Evolutionary conservation across 192 early-diverging fungal species (phyloP).

Genomic region (Coemansia sp.): DNA sequence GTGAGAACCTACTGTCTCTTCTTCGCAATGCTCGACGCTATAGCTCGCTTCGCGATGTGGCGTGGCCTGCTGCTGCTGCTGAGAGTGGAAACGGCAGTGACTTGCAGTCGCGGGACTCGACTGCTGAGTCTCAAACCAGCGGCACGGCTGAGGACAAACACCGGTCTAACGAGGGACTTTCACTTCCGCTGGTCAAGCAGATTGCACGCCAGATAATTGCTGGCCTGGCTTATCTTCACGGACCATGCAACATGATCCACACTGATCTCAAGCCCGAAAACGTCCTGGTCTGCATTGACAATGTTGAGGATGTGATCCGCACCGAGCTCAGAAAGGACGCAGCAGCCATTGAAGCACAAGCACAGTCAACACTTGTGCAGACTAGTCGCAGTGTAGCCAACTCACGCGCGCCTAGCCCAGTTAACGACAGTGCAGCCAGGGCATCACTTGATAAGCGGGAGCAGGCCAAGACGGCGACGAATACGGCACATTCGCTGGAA

Average conservation of each 20-base stretch:
- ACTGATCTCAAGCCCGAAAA: conserved; percentile 99
- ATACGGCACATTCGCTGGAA: conserved; percentile 51
- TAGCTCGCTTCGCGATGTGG: conserved; percentile 33
- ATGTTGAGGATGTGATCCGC: conserved; percentile 77
- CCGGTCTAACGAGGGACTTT: conserved; percentile 65
- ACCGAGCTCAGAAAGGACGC: conserved; percentile 40
- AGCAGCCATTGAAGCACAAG: neutral
- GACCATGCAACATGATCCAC: conserved; percentile 93
- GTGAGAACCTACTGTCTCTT: no score
- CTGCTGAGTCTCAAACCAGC: neutral
- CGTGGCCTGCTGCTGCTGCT: conserved; percentile 19
- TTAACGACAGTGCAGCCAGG: neutral
- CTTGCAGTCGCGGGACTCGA: neutral
- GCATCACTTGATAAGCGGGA: neutral
- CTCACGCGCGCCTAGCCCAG: conserved; percentile 49
- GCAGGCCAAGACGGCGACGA: neutral
- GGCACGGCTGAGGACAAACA: conserved; percentile 16
- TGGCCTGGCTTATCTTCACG: conserved; percentile 92
- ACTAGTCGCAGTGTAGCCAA: conserved; percentile 52
- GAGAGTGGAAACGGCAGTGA: conserved; percentile 22
- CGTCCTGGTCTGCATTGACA: conserved; percentile 85
- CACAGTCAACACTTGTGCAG: conserved; percentile 23
- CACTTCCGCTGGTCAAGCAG: conserved; percentile 81
- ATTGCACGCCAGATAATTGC: conserved; percentile 87
- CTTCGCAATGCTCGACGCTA: conserved; percentile 62